Percentiles rank a stretch among this genome's conserved stretches.
phyloP scores from a whole-genome alignment of 179 eudicot genomes.

The Patellifolia procumbens region DNA sequence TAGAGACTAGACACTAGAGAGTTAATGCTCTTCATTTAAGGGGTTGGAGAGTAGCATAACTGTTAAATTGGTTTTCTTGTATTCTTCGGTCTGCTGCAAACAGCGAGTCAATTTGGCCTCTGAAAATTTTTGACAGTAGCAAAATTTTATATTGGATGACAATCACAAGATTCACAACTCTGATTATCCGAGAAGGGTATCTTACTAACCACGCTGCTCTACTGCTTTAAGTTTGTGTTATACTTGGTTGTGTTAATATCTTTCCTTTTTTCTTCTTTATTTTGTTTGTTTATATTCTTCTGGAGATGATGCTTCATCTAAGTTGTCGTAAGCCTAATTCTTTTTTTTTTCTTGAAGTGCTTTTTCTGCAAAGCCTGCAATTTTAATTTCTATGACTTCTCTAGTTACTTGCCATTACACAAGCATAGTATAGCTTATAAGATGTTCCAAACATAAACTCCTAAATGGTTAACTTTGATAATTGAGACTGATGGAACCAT shows the following conservation, averaged over 20 bases:
- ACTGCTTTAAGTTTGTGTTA: not conserved
- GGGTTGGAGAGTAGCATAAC: not conserved
- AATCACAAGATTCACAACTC: not conserved
- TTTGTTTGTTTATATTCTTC: not conserved
- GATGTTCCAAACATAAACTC: not conserved
- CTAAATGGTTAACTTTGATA: not conserved
- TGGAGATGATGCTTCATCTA: not conserved
- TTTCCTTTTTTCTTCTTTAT: not conserved
- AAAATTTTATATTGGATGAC: not conserved
- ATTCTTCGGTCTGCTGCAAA: not conserved
- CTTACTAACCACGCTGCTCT: not conserved
- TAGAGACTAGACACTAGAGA: too few species aligned
- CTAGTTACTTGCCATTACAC: not conserved
- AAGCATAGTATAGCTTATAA: not conserved
- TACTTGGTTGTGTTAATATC: not conserved
- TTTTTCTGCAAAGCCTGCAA: not conserved
- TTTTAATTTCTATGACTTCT: not conserved
- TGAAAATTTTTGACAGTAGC: not conserved
- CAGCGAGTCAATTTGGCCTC: not conserved
- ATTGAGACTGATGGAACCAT: not conserved
- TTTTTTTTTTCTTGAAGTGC: not conserved
- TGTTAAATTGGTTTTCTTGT: not conserved
- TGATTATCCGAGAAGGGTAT: not conserved
- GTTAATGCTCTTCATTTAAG: not conserved
- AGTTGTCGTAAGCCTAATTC: not conserved